Evolutionary conservation across 2,329 filamentous ascomycete genomes (phyloP).

Genomic region (Botryotinia convoluta): DNA sequence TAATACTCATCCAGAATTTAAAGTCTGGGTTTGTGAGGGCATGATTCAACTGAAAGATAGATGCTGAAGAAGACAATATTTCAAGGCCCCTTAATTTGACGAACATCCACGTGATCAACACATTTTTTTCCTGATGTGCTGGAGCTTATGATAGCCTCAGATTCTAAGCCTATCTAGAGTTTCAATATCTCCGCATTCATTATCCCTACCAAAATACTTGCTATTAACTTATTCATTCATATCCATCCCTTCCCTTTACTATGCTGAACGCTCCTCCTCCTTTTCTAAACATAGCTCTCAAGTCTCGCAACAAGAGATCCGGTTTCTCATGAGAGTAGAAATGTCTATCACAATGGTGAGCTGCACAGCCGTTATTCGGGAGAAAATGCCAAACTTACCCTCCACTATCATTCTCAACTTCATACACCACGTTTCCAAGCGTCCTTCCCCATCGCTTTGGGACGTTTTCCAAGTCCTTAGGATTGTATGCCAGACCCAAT

Average conservation of each 20-base stretch:
- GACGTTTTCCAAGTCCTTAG: not conserved
- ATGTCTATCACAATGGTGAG: not conserved
- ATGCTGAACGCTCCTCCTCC: not conserved
- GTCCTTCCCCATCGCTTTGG: not conserved
- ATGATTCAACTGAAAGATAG: not conserved
- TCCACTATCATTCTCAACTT: not conserved
- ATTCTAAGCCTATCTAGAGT: not conserved
- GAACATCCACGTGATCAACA: not conserved
- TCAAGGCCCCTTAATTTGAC: not conserved
- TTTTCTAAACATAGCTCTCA: not conserved
- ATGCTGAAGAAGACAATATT: not conserved
- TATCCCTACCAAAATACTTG: accelerated
- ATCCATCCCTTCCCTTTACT: not conserved
- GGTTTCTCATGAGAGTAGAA: not conserved
- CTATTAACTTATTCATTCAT: not conserved
- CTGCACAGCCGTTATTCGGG: too few species aligned
- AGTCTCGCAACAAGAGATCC: not conserved
- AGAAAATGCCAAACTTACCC: too few species aligned
- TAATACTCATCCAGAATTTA: not conserved
- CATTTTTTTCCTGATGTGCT: not conserved
- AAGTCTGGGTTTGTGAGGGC: not conserved
- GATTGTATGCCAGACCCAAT: not conserved
- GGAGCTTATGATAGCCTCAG: not conserved
- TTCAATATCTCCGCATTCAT: not conserved
- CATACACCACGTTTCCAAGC: not conserved